A percentile compares a stretch with the other conserved stretches of the same genome.
Conservation (phyloP, 2,329 filamentous ascomycete species). For the Pyricularia sp. region DNA sequence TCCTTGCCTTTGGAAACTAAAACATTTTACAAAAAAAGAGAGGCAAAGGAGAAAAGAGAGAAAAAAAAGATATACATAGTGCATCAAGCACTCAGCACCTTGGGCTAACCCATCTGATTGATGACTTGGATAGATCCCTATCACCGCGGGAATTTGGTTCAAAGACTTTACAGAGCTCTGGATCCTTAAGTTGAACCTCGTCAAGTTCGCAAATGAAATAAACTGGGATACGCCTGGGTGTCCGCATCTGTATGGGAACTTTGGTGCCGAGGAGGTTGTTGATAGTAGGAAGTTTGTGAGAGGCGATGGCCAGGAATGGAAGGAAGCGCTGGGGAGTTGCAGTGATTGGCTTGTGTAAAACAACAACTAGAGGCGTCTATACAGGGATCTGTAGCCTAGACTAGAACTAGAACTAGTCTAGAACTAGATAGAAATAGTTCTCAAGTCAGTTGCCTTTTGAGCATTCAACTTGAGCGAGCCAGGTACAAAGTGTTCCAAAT, state of each 20-base stretch:
- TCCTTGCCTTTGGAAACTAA: no score
- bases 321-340: constrained; percentile 25
- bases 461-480: not conserved
- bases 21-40: no score
- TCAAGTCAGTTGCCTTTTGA: not conserved
- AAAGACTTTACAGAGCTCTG: constrained; percentile 27
- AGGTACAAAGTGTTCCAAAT: not conserved
- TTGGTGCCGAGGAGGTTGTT: constrained; percentile 43
- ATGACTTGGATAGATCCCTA: constrained; percentile 26
- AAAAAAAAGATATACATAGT: not conserved
- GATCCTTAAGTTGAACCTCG: constrained; percentile 42
- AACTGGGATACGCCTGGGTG: constrained; percentile 47
- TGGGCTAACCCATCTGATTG: not conserved
- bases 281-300: constrained; percentile 35
- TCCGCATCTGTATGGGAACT: constrained; percentile 50
- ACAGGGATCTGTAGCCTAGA: no score
- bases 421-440: no score
- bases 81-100: not conserved
- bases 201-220: constrained; percentile 15
- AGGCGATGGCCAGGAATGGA: constrained; percentile 35
- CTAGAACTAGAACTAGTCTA: no score
- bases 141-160: constrained; percentile 36
- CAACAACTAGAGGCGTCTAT: not conserved
- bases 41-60: no score
- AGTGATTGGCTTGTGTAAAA: not conserved